phyloP scores from a whole-genome alignment of 129 eudicot genomes.

The sunflower (Helianthus annuus) region DNA sequence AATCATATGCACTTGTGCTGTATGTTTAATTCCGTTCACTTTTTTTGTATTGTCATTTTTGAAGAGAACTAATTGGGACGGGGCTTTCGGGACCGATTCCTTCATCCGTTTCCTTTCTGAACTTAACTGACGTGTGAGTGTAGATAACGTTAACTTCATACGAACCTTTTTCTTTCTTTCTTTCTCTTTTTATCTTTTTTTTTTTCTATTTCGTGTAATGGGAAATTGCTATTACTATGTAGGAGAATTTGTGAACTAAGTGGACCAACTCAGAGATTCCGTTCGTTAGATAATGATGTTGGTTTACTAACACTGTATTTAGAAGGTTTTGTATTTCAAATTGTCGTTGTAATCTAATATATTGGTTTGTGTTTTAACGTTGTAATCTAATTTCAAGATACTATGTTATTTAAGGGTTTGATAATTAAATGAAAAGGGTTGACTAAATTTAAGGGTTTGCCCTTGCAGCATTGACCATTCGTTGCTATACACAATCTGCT shows the following conservation, averaged over 20 bases:
- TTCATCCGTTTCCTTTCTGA: constrained; percentile 46
- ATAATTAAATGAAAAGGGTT: no score
- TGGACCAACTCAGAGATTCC: constrained; percentile 62
- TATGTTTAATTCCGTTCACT: constrained; percentile 7
- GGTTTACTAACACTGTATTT: constrained; percentile 63
- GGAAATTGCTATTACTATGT: constrained; percentile 14
- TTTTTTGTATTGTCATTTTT: constrained; percentile 20
- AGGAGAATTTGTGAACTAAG: constrained; percentile 74
- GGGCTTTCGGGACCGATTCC: constrained; percentile 92
- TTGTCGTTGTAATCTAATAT: no score
- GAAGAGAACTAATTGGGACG: constrained; percentile 73
- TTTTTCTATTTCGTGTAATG: not conserved
- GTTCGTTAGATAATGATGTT: constrained; percentile 45
- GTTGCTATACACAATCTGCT: no score
- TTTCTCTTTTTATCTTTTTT: not conserved
- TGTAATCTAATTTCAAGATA: no score
- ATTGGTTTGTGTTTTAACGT: no score
- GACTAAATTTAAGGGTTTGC: no score
- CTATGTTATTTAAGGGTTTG: no score
- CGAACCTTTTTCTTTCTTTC: not conserved
- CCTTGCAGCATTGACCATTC: no score
- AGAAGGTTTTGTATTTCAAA: not conserved
- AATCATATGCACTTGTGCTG: not conserved
- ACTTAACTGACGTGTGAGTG: constrained; percentile 63
- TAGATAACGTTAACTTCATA: not conserved